Conservation (phyloP, 805 yeast species). For the Candida ponderosae region DNA sequence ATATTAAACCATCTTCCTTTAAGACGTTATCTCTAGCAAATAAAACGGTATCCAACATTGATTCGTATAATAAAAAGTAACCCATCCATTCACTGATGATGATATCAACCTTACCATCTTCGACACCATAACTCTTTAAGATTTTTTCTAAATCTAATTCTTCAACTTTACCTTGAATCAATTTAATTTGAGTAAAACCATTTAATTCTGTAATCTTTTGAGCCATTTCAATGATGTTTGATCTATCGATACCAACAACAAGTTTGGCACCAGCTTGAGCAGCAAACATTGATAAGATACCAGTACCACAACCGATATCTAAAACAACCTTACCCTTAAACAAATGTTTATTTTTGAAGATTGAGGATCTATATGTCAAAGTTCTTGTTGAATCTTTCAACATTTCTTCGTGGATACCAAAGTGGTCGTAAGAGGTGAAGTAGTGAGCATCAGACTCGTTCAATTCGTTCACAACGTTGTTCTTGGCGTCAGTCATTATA, state of each 20-base stretch:
- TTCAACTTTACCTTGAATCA: conserved; percentile 88
- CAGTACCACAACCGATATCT: conserved; percentile 99
- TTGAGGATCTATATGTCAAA: conserved; percentile 83
- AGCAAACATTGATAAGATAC: conserved; percentile 95
- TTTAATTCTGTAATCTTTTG: conserved; percentile 75
- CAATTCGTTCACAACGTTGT: background rate
- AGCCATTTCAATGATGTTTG: conserved; percentile 96
- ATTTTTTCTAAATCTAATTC: conserved; percentile 76
- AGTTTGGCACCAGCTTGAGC: conserved; percentile 98
- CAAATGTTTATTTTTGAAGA: conserved; percentile 77
- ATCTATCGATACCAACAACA: conserved; percentile 96
- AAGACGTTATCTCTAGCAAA: conserved; percentile 89
- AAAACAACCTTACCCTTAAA: conserved; percentile 91
- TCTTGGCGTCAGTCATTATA: too few relatives aligned
- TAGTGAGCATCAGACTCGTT: conserved; percentile 45
- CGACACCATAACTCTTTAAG: background rate
- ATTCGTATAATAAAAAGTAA: conserved; percentile 88
- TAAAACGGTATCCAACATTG: conserved; percentile 95
- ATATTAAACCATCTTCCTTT: conserved; percentile 72
- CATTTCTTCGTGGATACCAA: conserved; percentile 98
- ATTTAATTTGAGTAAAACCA: conserved; percentile 84
- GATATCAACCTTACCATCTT: conserved; percentile 71
- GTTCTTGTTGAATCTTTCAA: conserved; percentile 93
- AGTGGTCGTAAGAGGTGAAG: conserved; percentile 92
- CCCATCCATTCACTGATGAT: conserved; percentile 99